Conservation (phyloP, 1,284 basidiomycete species). For the Schizophyllum commune region DNA sequence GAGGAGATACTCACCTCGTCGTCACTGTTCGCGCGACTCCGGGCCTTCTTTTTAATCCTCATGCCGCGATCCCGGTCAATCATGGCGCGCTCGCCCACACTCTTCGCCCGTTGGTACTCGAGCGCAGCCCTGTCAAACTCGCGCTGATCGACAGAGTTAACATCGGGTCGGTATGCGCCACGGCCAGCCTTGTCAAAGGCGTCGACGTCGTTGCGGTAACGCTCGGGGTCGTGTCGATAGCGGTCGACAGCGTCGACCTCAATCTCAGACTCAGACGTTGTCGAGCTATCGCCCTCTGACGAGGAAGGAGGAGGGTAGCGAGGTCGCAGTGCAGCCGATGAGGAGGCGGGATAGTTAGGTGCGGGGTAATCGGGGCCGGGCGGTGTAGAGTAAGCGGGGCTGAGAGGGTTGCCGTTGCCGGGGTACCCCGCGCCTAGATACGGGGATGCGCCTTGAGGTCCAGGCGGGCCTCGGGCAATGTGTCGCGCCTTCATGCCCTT, state of each 20-base stretch:
- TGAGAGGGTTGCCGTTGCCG: background rate
- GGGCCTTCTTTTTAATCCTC: constrained; percentile 58
- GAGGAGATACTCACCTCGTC: constrained; percentile 38
- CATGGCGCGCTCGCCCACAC: background rate
- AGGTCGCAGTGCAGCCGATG: background rate
- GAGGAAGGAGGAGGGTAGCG: background rate
- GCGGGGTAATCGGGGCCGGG: background rate
- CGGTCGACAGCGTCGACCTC: background rate
- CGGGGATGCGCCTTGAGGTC: background rate
- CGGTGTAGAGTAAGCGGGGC: background rate
- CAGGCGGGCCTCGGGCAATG: background rate
- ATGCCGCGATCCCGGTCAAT: background rate
- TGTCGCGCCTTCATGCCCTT: background rate
- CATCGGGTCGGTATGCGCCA: background rate
- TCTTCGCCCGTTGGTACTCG: background rate
- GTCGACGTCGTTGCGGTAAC: background rate
- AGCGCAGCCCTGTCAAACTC: background rate
- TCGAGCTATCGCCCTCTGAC: background rate
- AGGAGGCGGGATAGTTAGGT: background rate
- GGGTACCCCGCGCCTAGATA: background rate
- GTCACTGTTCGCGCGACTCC: constrained; percentile 70
- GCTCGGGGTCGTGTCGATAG: background rate
- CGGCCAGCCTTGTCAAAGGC: background rate
- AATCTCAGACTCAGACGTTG: background rate
- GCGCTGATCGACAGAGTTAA: constrained; percentile 1